phyloP scores from a whole-genome alignment of 2,329 filamentous ascomycete genomes.

The Talaromyces islandicus region DNA sequence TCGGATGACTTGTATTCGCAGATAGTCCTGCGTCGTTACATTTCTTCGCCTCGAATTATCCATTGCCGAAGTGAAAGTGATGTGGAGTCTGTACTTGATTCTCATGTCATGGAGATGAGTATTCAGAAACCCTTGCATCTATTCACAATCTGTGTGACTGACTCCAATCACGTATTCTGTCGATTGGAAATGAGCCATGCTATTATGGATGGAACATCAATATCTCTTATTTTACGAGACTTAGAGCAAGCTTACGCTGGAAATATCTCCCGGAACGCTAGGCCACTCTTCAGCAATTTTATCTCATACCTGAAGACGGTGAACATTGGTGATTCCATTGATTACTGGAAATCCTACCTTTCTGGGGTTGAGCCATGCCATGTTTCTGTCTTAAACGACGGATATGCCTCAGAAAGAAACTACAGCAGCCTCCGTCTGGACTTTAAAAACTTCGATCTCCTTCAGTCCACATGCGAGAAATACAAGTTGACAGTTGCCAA shows the following conservation, averaged over 20 bases:
- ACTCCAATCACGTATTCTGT: conserved; percentile 26
- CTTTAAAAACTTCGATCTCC: conserved; percentile 16
- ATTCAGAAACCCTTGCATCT: conserved; percentile 36
- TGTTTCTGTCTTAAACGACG: conserved; percentile 29
- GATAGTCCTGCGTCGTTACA: conserved; percentile 32
- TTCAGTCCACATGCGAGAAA: conserved; percentile 36
- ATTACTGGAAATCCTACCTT: conserved; percentile 31
- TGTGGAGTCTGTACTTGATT: conserved; percentile 23
- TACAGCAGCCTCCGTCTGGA: conserved; percentile 9
- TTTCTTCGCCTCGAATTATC: conserved; percentile 2
- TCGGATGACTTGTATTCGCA: conserved; percentile 12
- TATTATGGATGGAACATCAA: conserved; percentile 47
- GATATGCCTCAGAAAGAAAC: neutral
- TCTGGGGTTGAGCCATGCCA: conserved; percentile 26
- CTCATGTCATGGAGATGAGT: conserved; percentile 18
- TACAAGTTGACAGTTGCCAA: conserved; percentile 45
- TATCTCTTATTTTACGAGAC: conserved; percentile 29
- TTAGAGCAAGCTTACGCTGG: conserved; percentile 32
- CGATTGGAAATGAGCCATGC: conserved; percentile 42
- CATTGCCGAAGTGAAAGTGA: conserved; percentile 19
- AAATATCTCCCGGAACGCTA: conserved; percentile 25
- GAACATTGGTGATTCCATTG: neutral
- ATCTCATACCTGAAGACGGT: conserved; percentile 6
- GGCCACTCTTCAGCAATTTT: conserved; percentile 6
- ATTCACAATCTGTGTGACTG: conserved; percentile 37